Evolutionary conservation across 352 stramenopile genomes (phyloP).

Genomic region (Peronospora destructor): DNA sequence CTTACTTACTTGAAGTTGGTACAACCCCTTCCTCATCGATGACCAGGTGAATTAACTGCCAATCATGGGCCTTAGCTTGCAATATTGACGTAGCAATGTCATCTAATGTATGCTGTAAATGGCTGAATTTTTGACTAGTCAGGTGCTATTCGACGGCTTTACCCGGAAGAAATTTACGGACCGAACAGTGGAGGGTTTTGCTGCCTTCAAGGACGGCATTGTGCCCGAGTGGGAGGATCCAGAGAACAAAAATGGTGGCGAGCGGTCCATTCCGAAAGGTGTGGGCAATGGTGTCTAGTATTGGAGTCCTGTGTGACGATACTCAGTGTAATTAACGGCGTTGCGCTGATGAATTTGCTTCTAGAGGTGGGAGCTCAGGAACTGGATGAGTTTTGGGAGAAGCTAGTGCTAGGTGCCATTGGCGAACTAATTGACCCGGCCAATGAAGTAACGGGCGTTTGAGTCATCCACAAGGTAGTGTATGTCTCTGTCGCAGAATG

Average conservation of each 20-base stretch:
- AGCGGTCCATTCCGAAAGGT: constrained; percentile 84
- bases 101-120: constrained; percentile 14
- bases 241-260: constrained; percentile 82
- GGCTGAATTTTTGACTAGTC: constrained; percentile 23
- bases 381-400: constrained; percentile 86
- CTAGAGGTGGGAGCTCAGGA: constrained; percentile 61
- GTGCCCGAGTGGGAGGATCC: constrained; percentile 86
- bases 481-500: neutral
- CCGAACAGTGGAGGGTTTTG: constrained; percentile 91
- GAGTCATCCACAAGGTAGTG: constrained; percentile 85
- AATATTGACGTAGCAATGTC: neutral
- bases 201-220: constrained; percentile 88
- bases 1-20: too few relatives aligned
- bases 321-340: neutral
- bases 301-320: neutral
- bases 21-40: too few relatives aligned
- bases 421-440: constrained; percentile 81
- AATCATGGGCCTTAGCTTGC: neutral
- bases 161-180: constrained; percentile 88
- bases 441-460: constrained; percentile 87
- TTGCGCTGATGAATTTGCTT: constrained; percentile 2
- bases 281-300: neutral
- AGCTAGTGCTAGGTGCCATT: constrained; percentile 85
- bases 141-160: constrained; percentile 78
- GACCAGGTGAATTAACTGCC: constrained; percentile 43